Evolutionary conservation across 106 monocot species (phyloP).

Genomic region (Allium cepa): DNA sequence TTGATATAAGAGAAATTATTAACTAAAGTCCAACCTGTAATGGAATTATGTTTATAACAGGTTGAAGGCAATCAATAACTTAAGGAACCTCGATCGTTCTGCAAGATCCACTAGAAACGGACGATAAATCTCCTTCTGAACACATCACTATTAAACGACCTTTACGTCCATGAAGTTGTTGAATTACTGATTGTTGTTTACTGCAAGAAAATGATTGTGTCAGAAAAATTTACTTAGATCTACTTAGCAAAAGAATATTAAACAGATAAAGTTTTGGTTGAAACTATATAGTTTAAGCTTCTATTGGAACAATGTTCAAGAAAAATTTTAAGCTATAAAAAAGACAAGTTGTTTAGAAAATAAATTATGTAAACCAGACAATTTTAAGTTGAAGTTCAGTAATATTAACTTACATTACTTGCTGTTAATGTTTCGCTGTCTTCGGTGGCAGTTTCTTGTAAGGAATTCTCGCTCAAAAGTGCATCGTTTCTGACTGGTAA

Average conservation of each 20-base stretch:
- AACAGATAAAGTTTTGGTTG: too few species aligned
- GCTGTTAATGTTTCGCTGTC: too few species aligned
- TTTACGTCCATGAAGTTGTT: slow-evolving; percentile 92
- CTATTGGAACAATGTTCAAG: too few species aligned
- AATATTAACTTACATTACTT: too few species aligned
- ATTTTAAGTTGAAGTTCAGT: too few species aligned
- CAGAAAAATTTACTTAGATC: not conserved
- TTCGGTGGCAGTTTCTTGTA: too few species aligned
- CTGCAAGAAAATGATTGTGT: slow-evolving; percentile 22
- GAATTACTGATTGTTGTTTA: slow-evolving; percentile 94
- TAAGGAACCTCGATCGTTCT: slow-evolving; percentile 88
- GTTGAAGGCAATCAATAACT: slow-evolving; percentile 82
- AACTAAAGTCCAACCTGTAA: slow-evolving; percentile 47
- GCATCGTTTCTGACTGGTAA: too few species aligned
- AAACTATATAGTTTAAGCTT: too few species aligned
- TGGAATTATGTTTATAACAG: slow-evolving; percentile 88
- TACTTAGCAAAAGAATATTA: not conserved
- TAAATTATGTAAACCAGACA: too few species aligned
- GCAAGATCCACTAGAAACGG: slow-evolving; percentile 58
- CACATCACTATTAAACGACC: slow-evolving; percentile 91
- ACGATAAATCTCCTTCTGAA: slow-evolving; percentile 65
- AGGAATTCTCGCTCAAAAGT: too few species aligned
- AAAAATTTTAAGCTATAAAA: too few species aligned
- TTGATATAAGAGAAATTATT: not conserved
- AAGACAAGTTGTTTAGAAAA: too few species aligned